These are phyloP conservation scores for Entomortierella beljakovae DNA, from an alignment of 192 early-diverging fungal species.

Conservation along the genomic window DNA sequence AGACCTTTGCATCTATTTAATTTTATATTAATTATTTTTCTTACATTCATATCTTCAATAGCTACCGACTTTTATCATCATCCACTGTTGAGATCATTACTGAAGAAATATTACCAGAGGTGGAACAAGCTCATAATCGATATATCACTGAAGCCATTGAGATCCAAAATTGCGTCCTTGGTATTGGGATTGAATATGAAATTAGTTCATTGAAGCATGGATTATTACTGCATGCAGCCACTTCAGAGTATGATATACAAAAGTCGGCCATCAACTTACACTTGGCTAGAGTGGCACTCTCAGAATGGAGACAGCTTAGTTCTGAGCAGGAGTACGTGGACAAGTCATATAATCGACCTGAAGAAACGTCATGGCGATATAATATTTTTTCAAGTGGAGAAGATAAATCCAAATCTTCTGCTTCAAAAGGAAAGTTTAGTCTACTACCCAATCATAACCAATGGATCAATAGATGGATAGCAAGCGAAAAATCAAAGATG, in stretches of 20 bases:
- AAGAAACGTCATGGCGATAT: conserved; percentile 33
- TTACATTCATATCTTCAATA: neutral
- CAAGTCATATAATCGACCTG: conserved; percentile 25
- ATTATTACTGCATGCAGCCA: conserved; percentile 44
- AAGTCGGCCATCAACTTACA: conserved; percentile 57
- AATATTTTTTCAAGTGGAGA: conserved; percentile 21
- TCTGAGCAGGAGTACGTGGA: conserved; percentile 61
- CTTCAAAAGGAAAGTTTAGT: conserved; percentile 40
- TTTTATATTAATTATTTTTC: conserved; percentile 5
- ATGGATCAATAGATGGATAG: conserved; percentile 57
- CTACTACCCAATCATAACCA: conserved; percentile 54
- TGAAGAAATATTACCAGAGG: conserved; percentile 34
- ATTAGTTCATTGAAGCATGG: conserved; percentile 46
- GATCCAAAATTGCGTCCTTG: conserved; percentile 46
- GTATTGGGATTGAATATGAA: conserved; percentile 53
- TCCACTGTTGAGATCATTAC: conserved; percentile 43
- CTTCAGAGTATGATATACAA: conserved; percentile 61
- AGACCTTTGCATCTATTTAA: neutral
- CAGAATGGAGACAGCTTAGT: conserved; percentile 56
- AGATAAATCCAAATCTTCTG: conserved; percentile 1
- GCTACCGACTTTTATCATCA: conserved; percentile 55
- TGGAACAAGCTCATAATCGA: conserved; percentile 14
- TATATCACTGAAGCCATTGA: conserved; percentile 7
- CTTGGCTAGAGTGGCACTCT: conserved; percentile 40
- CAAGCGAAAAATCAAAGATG: conserved; percentile 62